Base-by-base conservation (phyloP, 2,329 filamentous ascomycete genomes). In the Nemania diffusa region DNA sequence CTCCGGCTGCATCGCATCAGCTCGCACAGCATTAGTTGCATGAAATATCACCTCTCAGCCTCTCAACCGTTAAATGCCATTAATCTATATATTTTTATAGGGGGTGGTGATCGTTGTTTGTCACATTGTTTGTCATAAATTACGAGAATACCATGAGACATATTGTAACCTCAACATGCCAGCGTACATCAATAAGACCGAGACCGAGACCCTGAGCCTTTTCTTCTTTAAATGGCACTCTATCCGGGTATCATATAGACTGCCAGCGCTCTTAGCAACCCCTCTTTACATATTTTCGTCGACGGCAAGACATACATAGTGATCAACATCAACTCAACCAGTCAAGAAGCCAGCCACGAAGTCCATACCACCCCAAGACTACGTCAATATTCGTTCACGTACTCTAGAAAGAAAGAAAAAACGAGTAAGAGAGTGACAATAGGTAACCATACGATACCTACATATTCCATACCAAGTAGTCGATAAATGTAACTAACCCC, bases 11-110 rank as follows among this genome's bases (percentile, higher is more conserved):
- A 55, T 51, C 55, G 46, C 59, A 62, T 59, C 48, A 62, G 55
- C 59, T 22, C 32, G 26, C 48, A 32, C 32, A 55, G 64, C 55
- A 58, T 26, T 40, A 57, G 55, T 56, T 55, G 64, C 59, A 56
- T 50, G 15, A 55, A 62, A 40, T 24, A 13, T 44, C 55, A 51
- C 48, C 26, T 59, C 57, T 64, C 50, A 67, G 64, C 60, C 64
- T 67, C 53, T 55, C 40, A 34, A 34, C 42, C 55, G 60, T 46
- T 59, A 55, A 32, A 52, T 37, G 50, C 13, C 56, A 57, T 56
- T 5, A 57, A 48, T 29, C 22, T 20, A 26, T 37, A 51, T 32
- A 52, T 24, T 13, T 17, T 53, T 24, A 34, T 17, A n/a, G n/a
- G 24, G 29, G 24, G 20, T 17, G 22, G 11, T 11, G 22, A 53